phyloP scores from a whole-genome alignment of 1,284 basidiomycete genomes.

The Leucoagaricus sp. region DNA sequence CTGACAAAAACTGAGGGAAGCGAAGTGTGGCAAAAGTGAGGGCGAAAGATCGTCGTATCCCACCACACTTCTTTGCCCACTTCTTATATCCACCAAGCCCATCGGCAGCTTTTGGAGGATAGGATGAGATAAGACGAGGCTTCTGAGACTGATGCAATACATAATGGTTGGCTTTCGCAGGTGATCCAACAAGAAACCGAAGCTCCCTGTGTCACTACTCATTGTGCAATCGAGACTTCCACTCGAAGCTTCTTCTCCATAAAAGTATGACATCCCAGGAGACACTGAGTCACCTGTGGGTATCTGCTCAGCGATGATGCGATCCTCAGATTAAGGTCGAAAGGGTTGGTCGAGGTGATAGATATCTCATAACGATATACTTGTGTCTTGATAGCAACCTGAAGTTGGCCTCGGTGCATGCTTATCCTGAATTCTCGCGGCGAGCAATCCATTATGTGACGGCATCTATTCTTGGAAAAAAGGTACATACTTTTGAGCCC shows the following conservation, averaged over 20 bases:
- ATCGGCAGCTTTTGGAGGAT: background rate
- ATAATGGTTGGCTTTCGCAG: constrained; percentile 3
- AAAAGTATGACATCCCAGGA: constrained; percentile 12
- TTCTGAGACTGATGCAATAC: constrained; percentile 5
- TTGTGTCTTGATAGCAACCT: no score
- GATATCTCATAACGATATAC: no score
- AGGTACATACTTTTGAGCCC: no score
- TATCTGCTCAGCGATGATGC: background rate
- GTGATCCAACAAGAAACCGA: background rate
- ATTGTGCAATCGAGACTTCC: background rate
- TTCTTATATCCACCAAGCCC: constrained; percentile 2
- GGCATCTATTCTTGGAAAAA: no score
- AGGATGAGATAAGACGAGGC: constrained; percentile 6
- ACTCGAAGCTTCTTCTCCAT: constrained; percentile 5
- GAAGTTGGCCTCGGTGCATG: no score
- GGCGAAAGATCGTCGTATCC: constrained; percentile 14
- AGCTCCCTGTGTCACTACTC: background rate
- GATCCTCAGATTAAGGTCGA: background rate
- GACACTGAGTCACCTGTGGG: background rate
- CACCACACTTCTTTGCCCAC: background rate
- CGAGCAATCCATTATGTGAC: no score
- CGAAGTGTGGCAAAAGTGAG: background rate
- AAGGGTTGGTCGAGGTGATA: no score
- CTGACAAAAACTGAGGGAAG: constrained; percentile 25
- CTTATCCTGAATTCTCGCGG: no score